Conservation (phyloP, 345 rosid species). For the Syzygium oleosum region DNA sequence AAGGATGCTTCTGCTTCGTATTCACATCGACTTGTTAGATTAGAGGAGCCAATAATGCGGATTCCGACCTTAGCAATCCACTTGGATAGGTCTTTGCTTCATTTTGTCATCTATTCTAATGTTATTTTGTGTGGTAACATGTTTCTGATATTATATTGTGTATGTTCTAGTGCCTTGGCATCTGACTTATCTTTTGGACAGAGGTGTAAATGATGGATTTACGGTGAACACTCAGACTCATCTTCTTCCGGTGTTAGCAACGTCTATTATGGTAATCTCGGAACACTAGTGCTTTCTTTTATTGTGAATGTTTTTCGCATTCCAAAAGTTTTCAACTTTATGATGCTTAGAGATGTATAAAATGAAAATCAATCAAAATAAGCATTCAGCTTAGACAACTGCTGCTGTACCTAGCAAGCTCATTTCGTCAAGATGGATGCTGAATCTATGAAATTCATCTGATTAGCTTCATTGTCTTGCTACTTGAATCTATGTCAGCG, state of each 20-base stretch:
- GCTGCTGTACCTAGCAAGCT: not conserved
- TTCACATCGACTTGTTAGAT: slow-evolving; percentile 65
- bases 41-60: slow-evolving; percentile 85
- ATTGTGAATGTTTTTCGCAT: not conserved
- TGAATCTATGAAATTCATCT: not conserved
- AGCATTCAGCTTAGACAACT: not conserved
- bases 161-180: not conserved
- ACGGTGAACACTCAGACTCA: slow-evolving; percentile 85
- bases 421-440: not conserved
- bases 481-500: not conserved
- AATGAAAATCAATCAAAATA: not conserved
- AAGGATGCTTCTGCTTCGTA: slow-evolving; percentile 49
- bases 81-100: slow-evolving; percentile 59
- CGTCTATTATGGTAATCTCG: slow-evolving; percentile 63
- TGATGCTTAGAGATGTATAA: not conserved
- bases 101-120: not conserved
- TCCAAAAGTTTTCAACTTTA: not conserved
- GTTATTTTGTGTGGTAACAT: not conserved
- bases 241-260: slow-evolving; percentile 83
- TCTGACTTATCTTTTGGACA: slow-evolving; percentile 12
- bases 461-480: not conserved
- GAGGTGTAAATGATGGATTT: slow-evolving; percentile 87
- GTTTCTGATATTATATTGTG: not conserved
- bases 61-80: slow-evolving; percentile 93
- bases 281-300: not conserved